Conservation (phyloP, 805 yeast genomes). For the Myxozyma geophila region DNA sequence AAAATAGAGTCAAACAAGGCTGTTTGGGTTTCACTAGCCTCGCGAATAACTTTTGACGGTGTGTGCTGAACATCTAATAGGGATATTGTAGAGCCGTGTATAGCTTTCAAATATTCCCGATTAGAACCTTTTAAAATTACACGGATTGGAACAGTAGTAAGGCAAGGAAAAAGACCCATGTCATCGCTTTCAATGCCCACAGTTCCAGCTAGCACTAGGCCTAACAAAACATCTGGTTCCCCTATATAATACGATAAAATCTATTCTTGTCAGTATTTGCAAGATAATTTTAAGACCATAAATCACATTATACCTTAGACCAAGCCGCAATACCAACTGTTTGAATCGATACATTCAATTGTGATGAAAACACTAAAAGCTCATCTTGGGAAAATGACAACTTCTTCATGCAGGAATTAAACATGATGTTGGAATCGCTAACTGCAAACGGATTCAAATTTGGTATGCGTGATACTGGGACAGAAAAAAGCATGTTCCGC, state of each 20-base stretch:
- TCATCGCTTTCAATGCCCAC: conserved; percentile 17
- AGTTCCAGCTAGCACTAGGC: conserved; percentile 36
- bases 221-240: conserved; percentile 30
- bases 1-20: conserved; percentile 35
- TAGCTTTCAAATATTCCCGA: conserved; percentile 4
- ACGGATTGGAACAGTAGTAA: conserved; percentile 35
- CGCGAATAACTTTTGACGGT: conserved; percentile 19
- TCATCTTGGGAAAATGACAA: background rate
- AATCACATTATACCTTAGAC: conserved; percentile 21
- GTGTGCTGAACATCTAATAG: conserved; percentile 33
- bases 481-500: conserved; percentile 16
- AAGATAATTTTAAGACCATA: too few relatives aligned
- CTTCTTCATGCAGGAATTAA: background rate
- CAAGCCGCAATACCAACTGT: conserved; percentile 34
- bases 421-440: background rate
- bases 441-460: conserved; percentile 20
- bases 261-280: background rate
- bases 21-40: conserved; percentile 3
- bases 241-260: conserved; percentile 30
- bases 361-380: conserved; percentile 1
- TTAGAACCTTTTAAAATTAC: conserved; percentile 31
- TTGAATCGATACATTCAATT: conserved; percentile 20
- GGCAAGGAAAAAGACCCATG: conserved; percentile 31
- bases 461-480: conserved; percentile 24
- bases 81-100: conserved; percentile 6